phyloP scores from a whole-genome alignment of 768 basidiomycete genomes.

The Dacryopinax primogenitus region DNA sequence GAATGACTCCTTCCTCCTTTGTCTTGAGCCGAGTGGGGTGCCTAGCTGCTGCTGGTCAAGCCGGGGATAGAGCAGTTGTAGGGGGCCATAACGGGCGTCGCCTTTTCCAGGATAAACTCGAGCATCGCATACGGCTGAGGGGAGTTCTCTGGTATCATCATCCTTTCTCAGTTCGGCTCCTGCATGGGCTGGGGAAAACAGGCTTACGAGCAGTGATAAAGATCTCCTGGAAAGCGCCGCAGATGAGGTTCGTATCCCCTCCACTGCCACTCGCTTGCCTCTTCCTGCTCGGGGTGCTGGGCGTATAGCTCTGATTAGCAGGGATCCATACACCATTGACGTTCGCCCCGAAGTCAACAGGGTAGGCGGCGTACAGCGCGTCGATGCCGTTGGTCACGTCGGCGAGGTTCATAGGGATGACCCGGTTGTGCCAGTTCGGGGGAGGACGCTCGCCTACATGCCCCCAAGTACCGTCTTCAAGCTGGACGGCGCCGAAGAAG shows the following conservation, averaged over 20 bases:
- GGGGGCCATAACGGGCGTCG: neutral
- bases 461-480: conserved; percentile 13
- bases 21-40: too few relatives aligned
- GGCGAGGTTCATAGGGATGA: conserved; percentile 10
- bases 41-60: neutral
- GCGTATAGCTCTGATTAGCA: neutral
- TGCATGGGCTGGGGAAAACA: neutral
- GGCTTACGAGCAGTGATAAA: neutral
- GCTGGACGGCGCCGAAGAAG: conserved; percentile 14
- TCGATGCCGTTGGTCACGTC: conserved; percentile 14
- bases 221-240: neutral
- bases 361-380: conserved; percentile 13
- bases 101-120: neutral
- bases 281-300: neutral
- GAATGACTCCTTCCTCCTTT: too few relatives aligned
- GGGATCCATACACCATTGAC: neutral
- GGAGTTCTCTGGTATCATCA: neutral
- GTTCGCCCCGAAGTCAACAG: conserved; percentile 12
- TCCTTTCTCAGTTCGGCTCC: neutral
- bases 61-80: conserved; percentile 3
- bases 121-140: neutral
- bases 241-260: neutral
- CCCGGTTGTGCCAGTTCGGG: conserved; percentile 15
- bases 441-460: conserved; percentile 16
- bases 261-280: neutral